Conservation (phyloP, 352 stramenopile species). For the Thraustochytrium sp. region DNA sequence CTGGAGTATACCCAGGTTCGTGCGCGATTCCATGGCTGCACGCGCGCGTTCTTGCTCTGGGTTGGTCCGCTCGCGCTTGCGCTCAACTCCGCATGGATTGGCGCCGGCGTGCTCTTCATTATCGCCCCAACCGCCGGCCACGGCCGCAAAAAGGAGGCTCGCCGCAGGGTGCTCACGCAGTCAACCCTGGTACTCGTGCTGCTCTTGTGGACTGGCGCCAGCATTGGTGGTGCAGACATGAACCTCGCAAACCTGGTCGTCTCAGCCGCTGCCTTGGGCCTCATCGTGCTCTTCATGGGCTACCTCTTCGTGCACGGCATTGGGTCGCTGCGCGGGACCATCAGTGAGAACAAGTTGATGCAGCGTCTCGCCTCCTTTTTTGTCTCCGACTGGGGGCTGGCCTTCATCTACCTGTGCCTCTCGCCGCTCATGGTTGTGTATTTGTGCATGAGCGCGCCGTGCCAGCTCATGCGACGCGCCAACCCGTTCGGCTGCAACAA, state of each 20-base stretch:
- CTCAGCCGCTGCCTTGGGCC: not conserved
- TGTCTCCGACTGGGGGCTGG: not conserved
- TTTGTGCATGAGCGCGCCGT: not conserved
- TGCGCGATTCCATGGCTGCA: not conserved
- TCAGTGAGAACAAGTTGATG: not conserved
- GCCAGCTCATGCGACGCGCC: not conserved
- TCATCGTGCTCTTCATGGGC: not conserved
- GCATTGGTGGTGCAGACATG: constrained; percentile 29
- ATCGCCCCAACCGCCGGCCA: no score
- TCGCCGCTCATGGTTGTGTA: not conserved
- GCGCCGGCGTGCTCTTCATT: not conserved
- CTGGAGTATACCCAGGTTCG: not conserved
- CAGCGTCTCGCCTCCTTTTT: not conserved
- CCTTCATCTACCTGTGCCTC: not conserved
- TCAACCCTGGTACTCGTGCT: no score
- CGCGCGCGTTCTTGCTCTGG: not conserved
- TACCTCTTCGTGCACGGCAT: not conserved
- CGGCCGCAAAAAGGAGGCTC: no score
- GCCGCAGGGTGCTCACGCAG: no score
- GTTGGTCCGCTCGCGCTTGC: not conserved
- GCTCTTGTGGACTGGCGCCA: not conserved
- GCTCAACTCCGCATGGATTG: not conserved
- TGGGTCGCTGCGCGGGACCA: not conserved
- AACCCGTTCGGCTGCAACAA: not conserved
- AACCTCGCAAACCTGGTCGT: not conserved